These are phyloP conservation scores for Zygnema cylindricum DNA, from an alignment of 139 green algal species.

Conservation along the genomic window DNA sequence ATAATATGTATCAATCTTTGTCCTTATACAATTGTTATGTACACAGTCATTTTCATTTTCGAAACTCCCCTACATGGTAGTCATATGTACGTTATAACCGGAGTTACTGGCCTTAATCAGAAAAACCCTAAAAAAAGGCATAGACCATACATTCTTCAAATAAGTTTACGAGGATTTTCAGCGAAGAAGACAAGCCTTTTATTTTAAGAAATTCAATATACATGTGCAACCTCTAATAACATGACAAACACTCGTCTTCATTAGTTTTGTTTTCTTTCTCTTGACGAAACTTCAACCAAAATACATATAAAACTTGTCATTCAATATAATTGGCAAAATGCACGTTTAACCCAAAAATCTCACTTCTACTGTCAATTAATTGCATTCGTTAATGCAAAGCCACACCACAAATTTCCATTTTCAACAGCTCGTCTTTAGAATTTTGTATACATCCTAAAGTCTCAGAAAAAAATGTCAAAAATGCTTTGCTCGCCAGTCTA, in stretches of 20 bases:
- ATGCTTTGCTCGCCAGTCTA: background rate
- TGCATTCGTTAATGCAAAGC: background rate
- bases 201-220: background rate
- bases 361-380: background rate
- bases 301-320: too few species aligned
- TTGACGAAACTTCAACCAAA: background rate
- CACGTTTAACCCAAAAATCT: background rate
- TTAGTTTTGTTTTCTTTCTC: background rate
- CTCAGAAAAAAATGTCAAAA: background rate
- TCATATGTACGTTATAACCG: background rate
- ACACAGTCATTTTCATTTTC: too few species aligned
- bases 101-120: background rate
- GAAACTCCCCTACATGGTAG: too few species aligned
- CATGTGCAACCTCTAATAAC: background rate
- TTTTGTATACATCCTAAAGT: background rate
- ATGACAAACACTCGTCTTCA: background rate
- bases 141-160: too few species aligned
- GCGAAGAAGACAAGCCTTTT: background rate
- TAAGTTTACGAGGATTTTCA: too few species aligned
- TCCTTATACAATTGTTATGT: too few species aligned
- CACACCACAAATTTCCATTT: background rate
- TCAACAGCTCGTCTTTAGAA: background rate
- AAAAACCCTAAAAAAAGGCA: too few species aligned
- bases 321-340: too few species aligned
- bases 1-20: too few species aligned